Evolutionary conservation across 2,329 filamentous ascomycete species (phyloP), one percentile per base, ranked within the genome.

Genomic region (Zalaria sp.): DNA sequence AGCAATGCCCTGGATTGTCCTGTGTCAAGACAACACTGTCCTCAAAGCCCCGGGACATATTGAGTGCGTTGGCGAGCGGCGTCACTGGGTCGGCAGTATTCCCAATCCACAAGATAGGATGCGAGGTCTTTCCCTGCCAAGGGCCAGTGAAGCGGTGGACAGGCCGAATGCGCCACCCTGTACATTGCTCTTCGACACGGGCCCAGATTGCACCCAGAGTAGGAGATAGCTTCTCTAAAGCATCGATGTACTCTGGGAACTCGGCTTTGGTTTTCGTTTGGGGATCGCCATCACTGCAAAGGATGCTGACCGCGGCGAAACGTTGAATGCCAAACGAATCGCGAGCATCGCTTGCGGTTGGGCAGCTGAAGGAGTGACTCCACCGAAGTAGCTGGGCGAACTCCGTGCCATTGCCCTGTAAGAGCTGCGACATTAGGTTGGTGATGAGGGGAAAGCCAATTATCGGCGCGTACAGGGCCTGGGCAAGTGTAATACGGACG

Each of bases 21-120:
- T 67, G 65, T 26, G 64, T 53, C 3, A 74, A 53, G 4, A 72
- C 54, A 2, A 52, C 55, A 10, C 62, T 67, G 1, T 63, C 64
- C 0, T 63, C 57, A 46, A 72, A 72, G 1, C 48, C 47, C 10
- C 48, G 27, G 1, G 60, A 55, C 61, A 65, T 64, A 63, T 57
- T 56, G 25, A 67, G 57, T 1, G 66, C 56, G 35, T 52, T 53
- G 9, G 43, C 43, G 10, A 55, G 43, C 0, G 59, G 57, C 4
- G 59, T 61, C 5, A 59, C 57, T 3, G 59, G 57, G 43, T 62
- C 59, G 3, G 48, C 46, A 2, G 51, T 57, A 38, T 57, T 59
- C 10, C 55, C 53, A 25, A 58, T 52, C 39, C 54, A 47, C 25
- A 60, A 42, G 2, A 59, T 43, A 3, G 56, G 55, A 35, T 54